These are phyloP conservation scores for Amauroascus niger DNA, from an alignment of 2,329 filamentous ascomycete species.

Conservation along the genomic window DNA sequence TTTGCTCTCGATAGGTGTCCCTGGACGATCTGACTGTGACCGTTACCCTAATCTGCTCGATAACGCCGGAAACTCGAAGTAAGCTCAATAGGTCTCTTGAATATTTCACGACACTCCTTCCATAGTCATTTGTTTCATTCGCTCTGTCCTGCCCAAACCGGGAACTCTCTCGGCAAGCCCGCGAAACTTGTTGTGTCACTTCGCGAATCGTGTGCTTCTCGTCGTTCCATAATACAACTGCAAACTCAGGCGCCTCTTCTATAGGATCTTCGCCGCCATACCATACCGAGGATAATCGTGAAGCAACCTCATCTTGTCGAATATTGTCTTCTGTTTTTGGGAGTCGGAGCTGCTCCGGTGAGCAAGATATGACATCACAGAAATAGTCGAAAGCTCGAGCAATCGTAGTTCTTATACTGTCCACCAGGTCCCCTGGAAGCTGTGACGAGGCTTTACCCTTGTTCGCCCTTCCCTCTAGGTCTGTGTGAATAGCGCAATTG, in stretches of 20 bases:
- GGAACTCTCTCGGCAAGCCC: constrained; percentile 67
- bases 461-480: constrained; percentile 43
- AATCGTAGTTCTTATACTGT: constrained; percentile 76
- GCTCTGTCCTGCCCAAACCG: constrained; percentile 64
- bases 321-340: constrained; percentile 77
- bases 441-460: constrained; percentile 50
- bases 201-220: constrained; percentile 95
- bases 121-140: constrained; percentile 79
- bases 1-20: constrained; percentile 94
- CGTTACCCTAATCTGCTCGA: constrained; percentile 92
- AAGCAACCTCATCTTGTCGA: constrained; percentile 66
- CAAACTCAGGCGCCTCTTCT: constrained; percentile 63
- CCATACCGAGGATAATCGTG: constrained; percentile 65
- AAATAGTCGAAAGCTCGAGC: constrained; percentile 82
- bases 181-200: constrained; percentile 78
- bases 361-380: constrained; percentile 95
- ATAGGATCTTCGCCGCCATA: constrained; percentile 55
- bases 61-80: constrained; percentile 67
- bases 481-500: constrained; percentile 86
- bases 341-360: constrained; percentile 84
- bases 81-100: constrained; percentile 61
- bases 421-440: constrained; percentile 65
- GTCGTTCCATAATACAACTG: constrained; percentile 89
- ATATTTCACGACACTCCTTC: constrained; percentile 74
- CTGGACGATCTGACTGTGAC: constrained; percentile 87